Evolutionary conservation across 2,329 filamentous ascomycete species (phyloP).

Genomic region (Raffaelea deltoideospora): DNA sequence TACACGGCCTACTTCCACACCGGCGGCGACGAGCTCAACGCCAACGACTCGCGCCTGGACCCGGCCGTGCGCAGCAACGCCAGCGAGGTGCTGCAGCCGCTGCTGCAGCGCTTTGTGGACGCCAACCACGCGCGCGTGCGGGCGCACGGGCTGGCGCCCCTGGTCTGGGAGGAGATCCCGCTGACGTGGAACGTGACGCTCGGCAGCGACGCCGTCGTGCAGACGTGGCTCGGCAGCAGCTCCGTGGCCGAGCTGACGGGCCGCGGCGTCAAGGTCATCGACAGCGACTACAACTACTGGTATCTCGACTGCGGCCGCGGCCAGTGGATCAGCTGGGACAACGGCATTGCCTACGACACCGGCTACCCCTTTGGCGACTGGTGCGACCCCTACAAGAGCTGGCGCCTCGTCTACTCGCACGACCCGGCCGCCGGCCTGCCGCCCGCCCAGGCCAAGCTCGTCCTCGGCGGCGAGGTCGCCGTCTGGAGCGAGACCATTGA

Average conservation of each 20-base stretch:
- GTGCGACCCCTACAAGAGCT: conserved; percentile 67
- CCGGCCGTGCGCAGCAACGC: conserved; percentile 55
- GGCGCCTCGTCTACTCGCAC: conserved; percentile 68
- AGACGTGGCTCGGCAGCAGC: conserved; percentile 57
- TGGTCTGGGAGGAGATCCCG: conserved; percentile 84
- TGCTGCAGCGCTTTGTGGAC: conserved; percentile 66
- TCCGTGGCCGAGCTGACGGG: conserved; percentile 45
- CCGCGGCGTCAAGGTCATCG: conserved; percentile 55
- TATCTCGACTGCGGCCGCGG: conserved; percentile 76
- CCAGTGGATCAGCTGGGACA: conserved; percentile 59
- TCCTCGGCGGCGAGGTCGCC: conserved; percentile 69
- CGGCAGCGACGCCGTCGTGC: conserved; percentile 56
- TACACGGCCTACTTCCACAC: conserved; percentile 70
- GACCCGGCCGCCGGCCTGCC: conserved; percentile 55
- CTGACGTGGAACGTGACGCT: conserved; percentile 64
- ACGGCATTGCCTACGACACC: conserved; percentile 31
- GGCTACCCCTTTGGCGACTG: conserved; percentile 67
- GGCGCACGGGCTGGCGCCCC: conserved; percentile 48
- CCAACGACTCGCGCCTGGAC: conserved; percentile 59
- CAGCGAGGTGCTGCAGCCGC: conserved; percentile 48
- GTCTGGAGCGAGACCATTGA: conserved; percentile 76
- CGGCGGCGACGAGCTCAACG: conserved; percentile 77
- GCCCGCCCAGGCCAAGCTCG: conserved; percentile 43
- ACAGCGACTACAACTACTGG: conserved; percentile 66
- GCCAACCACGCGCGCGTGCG: conserved; percentile 51